These are phyloP conservation scores for Annulohypoxylon maeteangense DNA, from an alignment of 495 filamentous ascomycete species.

Conservation along the genomic window DNA sequence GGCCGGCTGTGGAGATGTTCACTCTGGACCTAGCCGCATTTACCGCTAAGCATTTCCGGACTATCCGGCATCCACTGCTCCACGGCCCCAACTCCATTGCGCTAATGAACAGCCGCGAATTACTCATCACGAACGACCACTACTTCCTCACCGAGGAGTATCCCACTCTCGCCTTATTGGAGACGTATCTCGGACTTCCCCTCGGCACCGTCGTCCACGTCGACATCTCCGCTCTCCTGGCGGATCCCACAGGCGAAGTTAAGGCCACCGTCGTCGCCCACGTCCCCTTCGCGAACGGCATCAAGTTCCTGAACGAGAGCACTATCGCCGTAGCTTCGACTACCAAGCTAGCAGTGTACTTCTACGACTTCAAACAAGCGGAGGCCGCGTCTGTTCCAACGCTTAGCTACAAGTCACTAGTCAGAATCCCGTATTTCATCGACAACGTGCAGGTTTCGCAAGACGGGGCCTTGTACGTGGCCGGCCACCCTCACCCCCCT, in stretches of 20 bases:
- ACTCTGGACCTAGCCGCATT: constrained; percentile 55
- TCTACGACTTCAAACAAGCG: constrained; percentile 48
- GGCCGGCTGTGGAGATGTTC: constrained; percentile 65
- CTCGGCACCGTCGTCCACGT: constrained; percentile 53
- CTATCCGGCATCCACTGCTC: constrained; percentile 60
- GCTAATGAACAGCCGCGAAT: constrained; percentile 56
- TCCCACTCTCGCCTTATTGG: constrained; percentile 38
- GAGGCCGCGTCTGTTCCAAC: constrained; percentile 4
- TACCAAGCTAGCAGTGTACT: constrained; percentile 41
- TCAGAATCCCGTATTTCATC: constrained; percentile 48
- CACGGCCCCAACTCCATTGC: constrained; percentile 68
- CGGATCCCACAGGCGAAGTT: constrained; percentile 49
- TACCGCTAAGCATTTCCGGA: constrained; percentile 56
- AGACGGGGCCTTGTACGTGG: constrained; percentile 53
- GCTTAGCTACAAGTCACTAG: constrained; percentile 30
- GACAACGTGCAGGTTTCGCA: constrained; percentile 57
- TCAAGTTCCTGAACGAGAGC: constrained; percentile 49
- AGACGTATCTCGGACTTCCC: constrained; percentile 52
- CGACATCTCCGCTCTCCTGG: constrained; percentile 50
- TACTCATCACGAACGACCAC: constrained; percentile 73
- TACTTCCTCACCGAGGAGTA: constrained; percentile 44
- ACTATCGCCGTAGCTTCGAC: constrained; percentile 54
- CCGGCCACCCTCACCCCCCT: constrained; percentile 55
- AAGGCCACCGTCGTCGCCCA: constrained; percentile 32
- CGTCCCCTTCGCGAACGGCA: constrained; percentile 44